Evolutionary conservation across 345 rosid genomes (phyloP).

Genomic region (rapeseed (Brassica napus)): DNA sequence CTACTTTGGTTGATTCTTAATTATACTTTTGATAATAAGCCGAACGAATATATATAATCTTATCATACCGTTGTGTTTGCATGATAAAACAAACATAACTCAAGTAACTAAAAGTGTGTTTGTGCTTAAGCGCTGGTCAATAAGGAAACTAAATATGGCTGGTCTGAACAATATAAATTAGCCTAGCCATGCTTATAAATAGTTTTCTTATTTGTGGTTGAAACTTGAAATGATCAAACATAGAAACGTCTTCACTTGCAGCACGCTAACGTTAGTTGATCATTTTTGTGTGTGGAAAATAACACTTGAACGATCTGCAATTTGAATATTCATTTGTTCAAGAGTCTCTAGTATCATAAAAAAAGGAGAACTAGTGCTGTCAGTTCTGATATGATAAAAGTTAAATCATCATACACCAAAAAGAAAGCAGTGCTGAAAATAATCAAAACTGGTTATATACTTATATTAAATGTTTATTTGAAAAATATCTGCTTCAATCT

Average conservation of each 20-base stretch:
- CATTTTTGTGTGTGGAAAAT: neutral
- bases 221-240: slow-evolving; percentile 1
- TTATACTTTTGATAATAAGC: neutral
- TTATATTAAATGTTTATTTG: slow-evolving; percentile 11
- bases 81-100: neutral
- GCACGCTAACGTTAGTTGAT: slow-evolving; percentile 2
- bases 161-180: neutral
- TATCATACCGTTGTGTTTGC: neutral
- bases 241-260: slow-evolving; percentile 7
- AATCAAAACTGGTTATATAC: neutral
- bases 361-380: neutral
- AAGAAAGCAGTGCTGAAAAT: neutral
- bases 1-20: neutral
- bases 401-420: slow-evolving; percentile 7
- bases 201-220: slow-evolving; percentile 24
- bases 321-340: slow-evolving; percentile 5
- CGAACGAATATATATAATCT: neutral
- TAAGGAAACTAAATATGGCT: neutral
- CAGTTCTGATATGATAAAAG: neutral
- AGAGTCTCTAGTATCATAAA: neutral
- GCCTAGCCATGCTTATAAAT: neutral
- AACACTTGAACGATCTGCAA: slow-evolving; percentile 32
- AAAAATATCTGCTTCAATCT: neutral
- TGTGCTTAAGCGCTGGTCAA: neutral
- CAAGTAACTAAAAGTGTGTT: neutral